Conservation (phyloP, 805 yeast genomes). For the Saturnispora mendoncae region DNA sequence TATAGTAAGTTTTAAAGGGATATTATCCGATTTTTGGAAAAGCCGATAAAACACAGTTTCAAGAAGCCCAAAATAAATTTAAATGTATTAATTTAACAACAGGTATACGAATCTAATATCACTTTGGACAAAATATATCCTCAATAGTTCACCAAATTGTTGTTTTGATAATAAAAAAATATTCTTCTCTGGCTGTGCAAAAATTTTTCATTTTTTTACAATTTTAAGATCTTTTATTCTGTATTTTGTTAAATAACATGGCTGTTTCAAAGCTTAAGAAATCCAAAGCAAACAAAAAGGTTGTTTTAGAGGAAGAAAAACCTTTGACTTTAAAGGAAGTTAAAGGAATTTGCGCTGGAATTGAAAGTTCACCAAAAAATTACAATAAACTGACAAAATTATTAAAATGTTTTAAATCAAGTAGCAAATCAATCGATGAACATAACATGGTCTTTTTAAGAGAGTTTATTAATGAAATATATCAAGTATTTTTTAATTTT, state of each 20-base stretch:
- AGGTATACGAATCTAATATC: constrained; percentile 6
- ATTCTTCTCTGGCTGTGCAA: constrained; percentile 10
- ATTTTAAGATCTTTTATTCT: background rate
- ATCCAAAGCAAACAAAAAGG: background rate
- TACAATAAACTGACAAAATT: constrained; percentile 48
- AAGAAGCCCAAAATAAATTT: background rate
- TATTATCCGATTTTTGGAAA: background rate
- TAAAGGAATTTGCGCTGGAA: constrained; percentile 21
- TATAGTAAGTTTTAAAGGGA: constrained; percentile 1
- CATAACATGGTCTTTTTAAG: constrained; percentile 24
- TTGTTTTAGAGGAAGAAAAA: background rate
- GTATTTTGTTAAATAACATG: background rate
- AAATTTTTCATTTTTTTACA: constrained; percentile 2
- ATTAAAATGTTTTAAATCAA: constrained; percentile 30
- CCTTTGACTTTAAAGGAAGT: constrained; percentile 19
- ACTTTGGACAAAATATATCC: background rate
- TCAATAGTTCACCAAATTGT: constrained; percentile 6
- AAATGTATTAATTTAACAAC: background rate
- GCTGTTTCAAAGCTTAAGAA: constrained; percentile 3
- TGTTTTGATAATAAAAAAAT: background rate
- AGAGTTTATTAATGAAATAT: constrained; percentile 33
- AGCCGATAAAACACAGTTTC: constrained; percentile 4
- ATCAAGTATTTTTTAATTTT: constrained; percentile 41
- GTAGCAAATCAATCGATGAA: constrained; percentile 20
- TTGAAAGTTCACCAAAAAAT: constrained; percentile 37